phyloP scores from a whole-genome alignment of 2,329 filamentous ascomycete genomes.

The Teratosphaeria gauchensis region DNA sequence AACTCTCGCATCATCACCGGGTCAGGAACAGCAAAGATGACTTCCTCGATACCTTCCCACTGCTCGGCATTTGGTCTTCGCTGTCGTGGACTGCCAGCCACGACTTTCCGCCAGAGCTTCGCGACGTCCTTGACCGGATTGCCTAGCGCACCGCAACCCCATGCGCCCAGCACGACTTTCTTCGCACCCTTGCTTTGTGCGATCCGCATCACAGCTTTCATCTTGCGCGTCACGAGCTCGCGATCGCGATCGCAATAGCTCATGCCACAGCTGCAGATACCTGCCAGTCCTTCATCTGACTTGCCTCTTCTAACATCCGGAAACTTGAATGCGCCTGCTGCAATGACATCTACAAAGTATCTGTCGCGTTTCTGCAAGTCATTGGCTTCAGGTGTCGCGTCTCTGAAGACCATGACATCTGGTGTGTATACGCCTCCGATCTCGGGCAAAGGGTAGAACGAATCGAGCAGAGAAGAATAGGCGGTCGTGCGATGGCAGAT shows the following conservation, averaged over 20 bases:
- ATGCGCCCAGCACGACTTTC: constrained; percentile 51
- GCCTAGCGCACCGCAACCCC: constrained; percentile 56
- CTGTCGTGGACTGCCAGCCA: constrained; percentile 23
- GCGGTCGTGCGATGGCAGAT: constrained; percentile 53
- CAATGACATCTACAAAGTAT: constrained; percentile 51
- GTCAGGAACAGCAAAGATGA: constrained; percentile 52
- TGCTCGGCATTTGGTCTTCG: constrained; percentile 31
- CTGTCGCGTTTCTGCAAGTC: constrained; percentile 40
- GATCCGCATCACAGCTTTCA: constrained; percentile 49
- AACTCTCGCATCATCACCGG: constrained; percentile 44
- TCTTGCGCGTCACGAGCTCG: constrained; percentile 45
- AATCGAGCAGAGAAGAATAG: constrained; percentile 47
- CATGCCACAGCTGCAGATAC: constrained; percentile 29
- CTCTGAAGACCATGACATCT: constrained; percentile 51
- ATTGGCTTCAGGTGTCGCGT: constrained; percentile 26
- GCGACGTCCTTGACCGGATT: constrained; percentile 53
- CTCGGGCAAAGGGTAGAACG: constrained; percentile 52
- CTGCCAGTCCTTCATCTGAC: constrained; percentile 22
- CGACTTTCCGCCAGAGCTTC: constrained; percentile 42
- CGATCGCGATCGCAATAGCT: constrained; percentile 38
- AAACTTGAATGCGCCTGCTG: constrained; percentile 49
- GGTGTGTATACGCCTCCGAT: constrained; percentile 47
- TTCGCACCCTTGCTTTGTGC: constrained; percentile 36
- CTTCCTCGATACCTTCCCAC: constrained; percentile 37
- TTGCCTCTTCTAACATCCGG: constrained; percentile 39